These are phyloP conservation scores for Citrullus mucosospermus DNA, from an alignment of 306 rosid genomes.

Conservation along the genomic window DNA sequence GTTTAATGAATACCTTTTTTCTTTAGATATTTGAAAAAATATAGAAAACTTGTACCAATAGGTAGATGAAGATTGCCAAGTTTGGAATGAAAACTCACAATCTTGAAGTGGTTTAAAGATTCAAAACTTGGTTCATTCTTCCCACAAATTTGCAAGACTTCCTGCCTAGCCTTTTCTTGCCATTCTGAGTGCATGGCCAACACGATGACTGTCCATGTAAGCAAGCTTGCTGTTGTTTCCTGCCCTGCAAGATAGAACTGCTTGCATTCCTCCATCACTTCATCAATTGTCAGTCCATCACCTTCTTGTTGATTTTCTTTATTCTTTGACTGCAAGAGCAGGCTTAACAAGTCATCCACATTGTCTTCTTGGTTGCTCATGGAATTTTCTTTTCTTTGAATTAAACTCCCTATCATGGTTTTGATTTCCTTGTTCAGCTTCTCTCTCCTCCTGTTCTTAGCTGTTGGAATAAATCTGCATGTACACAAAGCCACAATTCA, in stretches of 20 bases:
- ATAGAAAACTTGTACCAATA: not conserved
- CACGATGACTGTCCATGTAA: conserved; percentile 34
- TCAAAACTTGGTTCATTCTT: conserved; percentile 23
- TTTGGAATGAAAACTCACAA: conserved; percentile 14
- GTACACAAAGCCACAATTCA: not conserved
- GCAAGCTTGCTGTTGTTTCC: conserved; percentile 36
- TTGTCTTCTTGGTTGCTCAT: conserved; percentile 14
- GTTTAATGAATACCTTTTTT: not conserved
- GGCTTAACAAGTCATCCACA: conserved; percentile 28
- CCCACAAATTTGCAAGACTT: conserved; percentile 28
- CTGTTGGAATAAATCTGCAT: conserved; percentile 32
- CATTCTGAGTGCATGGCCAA: conserved; percentile 35
- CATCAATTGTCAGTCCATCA: conserved; percentile 26
- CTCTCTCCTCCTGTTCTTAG: conserved; percentile 30
- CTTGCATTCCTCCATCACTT: conserved; percentile 41
- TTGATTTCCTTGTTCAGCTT: conserved; percentile 26
- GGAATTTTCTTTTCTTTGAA: conserved; percentile 18
- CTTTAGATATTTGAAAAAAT: not conserved
- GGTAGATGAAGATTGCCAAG: not conserved
- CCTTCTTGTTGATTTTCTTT: conserved; percentile 11
- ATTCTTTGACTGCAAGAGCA: conserved; percentile 23
- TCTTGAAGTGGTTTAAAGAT: conserved; percentile 29
- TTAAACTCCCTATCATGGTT: conserved; percentile 19
- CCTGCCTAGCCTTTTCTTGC: conserved; percentile 49
- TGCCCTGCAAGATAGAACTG: conserved; percentile 42